phyloP scores from a whole-genome alignment of 805 yeast genomes.

The Pichia heedii region DNA sequence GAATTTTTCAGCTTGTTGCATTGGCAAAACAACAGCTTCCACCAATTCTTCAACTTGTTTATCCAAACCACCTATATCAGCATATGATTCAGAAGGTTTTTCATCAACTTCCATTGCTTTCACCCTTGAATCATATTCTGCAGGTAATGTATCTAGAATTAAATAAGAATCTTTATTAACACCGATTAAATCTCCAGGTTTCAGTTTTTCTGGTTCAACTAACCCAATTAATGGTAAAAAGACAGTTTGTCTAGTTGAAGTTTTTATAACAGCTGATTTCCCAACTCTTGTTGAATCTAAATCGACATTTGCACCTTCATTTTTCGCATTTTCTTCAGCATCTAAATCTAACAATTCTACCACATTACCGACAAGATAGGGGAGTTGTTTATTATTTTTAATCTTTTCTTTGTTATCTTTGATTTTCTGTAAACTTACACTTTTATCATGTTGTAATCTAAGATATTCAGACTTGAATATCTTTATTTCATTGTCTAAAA shows the following conservation, averaged over 20 bases:
- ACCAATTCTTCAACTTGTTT: constrained; percentile 97
- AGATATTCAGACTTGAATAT: constrained; percentile 89
- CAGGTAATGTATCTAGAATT: constrained; percentile 87
- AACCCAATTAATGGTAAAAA: constrained; percentile 92
- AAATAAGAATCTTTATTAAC: constrained; percentile 95
- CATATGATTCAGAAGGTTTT: constrained; percentile 93
- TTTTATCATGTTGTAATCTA: constrained; percentile 84
- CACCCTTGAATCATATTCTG: constrained; percentile 95
- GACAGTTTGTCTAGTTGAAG: constrained; percentile 95
- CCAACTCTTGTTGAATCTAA: constrained; percentile 86
- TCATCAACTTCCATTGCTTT: constrained; percentile 99
- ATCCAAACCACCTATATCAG: constrained; percentile 97
- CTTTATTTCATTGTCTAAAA: constrained; percentile 90
- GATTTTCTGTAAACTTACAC: constrained; percentile 86
- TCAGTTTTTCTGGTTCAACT: constrained; percentile 83
- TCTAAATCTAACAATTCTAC: constrained; percentile 88
- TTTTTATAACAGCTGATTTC: constrained; percentile 95
- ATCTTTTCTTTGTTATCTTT: constrained; percentile 95
- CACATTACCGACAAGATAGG: constrained; percentile 92
- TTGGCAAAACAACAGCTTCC: constrained; percentile 96
- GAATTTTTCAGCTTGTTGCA: constrained; percentile 97
- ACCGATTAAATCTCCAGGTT: constrained; percentile 97
- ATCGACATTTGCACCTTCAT: constrained; percentile 94
- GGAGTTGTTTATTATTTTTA: constrained; percentile 89
- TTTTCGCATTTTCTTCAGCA: constrained; percentile 71